Evolutionary conservation across 2,329 filamentous ascomycete species (phyloP).

Genomic region (Aphanocladium album): DNA sequence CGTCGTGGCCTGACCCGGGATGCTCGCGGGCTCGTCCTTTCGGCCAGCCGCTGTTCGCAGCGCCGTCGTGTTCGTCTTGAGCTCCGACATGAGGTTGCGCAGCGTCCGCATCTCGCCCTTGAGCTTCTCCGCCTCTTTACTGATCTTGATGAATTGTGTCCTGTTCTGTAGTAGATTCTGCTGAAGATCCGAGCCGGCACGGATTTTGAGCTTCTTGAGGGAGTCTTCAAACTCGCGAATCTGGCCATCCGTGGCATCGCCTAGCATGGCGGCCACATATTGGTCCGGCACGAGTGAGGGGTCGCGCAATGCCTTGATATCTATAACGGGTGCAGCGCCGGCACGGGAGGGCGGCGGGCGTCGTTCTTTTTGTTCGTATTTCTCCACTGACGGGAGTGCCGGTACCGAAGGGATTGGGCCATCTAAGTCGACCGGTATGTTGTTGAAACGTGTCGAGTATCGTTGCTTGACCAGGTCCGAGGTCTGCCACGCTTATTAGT

Average conservation of each 20-base stretch:
- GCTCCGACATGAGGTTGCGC: conserved; percentile 83
- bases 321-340: conserved; percentile 60
- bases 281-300: conserved; percentile 74
- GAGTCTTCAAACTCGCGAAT: conserved; percentile 76
- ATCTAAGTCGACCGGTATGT: conserved; percentile 64
- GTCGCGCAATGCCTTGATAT: conserved; percentile 73
- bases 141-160: conserved; percentile 98
- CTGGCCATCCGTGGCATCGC: conserved; percentile 82
- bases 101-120: conserved; percentile 94
- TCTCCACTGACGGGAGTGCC: conserved; percentile 53
- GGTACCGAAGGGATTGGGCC: conserved; percentile 69
- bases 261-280: conserved; percentile 68
- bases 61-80: conserved; percentile 72
- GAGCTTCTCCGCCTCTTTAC: conserved; percentile 96
- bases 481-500: conserved; percentile 38
- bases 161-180: conserved; percentile 96
- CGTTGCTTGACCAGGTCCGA: conserved; percentile 87
- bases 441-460: conserved; percentile 90
- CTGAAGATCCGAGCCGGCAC: conserved; percentile 79
- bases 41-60: conserved; percentile 56
- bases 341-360: conserved; percentile 51
- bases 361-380: conserved; percentile 49
- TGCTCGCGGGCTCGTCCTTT: conserved; percentile 41
- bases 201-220: conserved; percentile 69
- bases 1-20: conserved; percentile 43